These are phyloP conservation scores for Circinella umbellata DNA, from an alignment of 371 early-diverging fungal genomes.

Conservation along the genomic window DNA sequence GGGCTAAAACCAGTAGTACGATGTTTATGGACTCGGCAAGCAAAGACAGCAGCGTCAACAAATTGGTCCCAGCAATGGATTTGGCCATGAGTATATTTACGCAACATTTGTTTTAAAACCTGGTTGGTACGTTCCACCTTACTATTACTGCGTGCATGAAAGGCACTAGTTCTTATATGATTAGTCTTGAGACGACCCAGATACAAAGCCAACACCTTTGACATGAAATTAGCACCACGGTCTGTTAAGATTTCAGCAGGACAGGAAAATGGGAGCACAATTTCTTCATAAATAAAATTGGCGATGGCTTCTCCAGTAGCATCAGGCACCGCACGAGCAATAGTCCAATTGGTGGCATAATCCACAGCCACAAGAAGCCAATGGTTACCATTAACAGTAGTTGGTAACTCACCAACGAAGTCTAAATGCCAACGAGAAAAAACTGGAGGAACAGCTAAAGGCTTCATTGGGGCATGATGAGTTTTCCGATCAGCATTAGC, in stretches of 20 bases:
- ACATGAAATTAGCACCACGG: slow-evolving; percentile 1
- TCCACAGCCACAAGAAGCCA: slow-evolving; percentile 42
- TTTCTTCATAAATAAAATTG: slow-evolving; percentile 9
- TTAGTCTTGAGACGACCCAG: background rate
- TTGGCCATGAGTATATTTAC: slow-evolving; percentile 3
- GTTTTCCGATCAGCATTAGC: background rate
- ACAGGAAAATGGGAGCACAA: background rate
- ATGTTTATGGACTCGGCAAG: slow-evolving; percentile 7
- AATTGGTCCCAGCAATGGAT: slow-evolving; percentile 11
- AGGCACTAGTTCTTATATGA: background rate
- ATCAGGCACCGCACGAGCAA: slow-evolving; percentile 21
- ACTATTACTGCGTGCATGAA: too few relatives aligned
- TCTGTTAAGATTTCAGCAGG: background rate
- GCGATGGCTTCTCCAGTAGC: slow-evolving; percentile 13
- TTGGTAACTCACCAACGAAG: slow-evolving; percentile 27
- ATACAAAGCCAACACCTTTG: background rate
- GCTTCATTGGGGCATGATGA: background rate
- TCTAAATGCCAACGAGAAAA: slow-evolving; percentile 30
- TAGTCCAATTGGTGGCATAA: slow-evolving; percentile 41
- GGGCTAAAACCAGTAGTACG: slow-evolving; percentile 14
- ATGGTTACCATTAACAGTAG: slow-evolving; percentile 19
- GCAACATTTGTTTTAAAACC: background rate
- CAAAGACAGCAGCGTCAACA: background rate
- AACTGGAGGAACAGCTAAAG: background rate
- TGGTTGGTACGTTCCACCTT: too few relatives aligned